Conservation (phyloP, 257 asterid species). For the Solanum pimpinellifolium region DNA sequence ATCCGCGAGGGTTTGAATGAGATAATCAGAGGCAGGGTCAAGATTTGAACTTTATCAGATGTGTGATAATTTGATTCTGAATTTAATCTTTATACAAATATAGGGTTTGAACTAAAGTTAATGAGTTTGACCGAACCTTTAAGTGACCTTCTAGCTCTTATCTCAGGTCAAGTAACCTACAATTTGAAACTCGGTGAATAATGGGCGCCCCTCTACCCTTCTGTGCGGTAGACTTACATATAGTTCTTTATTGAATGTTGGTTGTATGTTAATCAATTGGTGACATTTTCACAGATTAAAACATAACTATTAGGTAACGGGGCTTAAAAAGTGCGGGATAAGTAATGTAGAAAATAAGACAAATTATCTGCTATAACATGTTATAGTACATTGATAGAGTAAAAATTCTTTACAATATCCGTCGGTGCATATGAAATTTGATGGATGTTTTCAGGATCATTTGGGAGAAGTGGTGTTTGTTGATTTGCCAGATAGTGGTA, state of each 20-base stretch:
- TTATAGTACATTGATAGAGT: neutral
- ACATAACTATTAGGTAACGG: neutral
- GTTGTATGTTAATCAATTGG: neutral
- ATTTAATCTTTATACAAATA: neutral
- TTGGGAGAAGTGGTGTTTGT: slow-evolving; percentile 89
- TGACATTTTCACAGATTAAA: neutral
- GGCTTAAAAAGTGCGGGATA: neutral
- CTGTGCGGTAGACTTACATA: neutral
- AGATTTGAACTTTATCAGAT: neutral
- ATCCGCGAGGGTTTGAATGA: neutral
- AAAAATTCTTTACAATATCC: neutral
- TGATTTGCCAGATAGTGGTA: slow-evolving; percentile 69
- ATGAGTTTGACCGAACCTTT: neutral
- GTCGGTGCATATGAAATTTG: no score
- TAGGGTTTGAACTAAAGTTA: neutral
- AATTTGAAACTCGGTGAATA: neutral
- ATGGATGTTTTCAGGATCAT: slow-evolving; percentile 40
- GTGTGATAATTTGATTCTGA: neutral
- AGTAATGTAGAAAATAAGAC: neutral
- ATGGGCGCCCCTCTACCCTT: neutral
- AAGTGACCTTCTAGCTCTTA: neutral
- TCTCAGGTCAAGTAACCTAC: neutral
- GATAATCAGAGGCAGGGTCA: neutral
- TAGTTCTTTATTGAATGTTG: neutral
- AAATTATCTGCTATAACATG: neutral